Percentiles rank a stretch among this genome's conserved stretches.
Evolutionary conservation across 345 rosid species (phyloP).

Genomic region (Fremontodendron californicum): DNA sequence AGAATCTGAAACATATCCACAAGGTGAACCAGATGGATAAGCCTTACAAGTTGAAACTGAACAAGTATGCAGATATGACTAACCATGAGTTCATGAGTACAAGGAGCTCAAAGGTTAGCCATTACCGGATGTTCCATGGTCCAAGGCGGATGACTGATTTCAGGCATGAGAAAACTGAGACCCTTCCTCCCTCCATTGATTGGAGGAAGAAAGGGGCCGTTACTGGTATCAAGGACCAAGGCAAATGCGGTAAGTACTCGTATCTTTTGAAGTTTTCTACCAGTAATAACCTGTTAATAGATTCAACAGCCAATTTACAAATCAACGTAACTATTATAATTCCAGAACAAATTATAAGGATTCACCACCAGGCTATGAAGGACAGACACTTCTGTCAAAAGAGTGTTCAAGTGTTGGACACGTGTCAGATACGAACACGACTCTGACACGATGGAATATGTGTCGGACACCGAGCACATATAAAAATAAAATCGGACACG

Average conservation of each 20-base stretch:
- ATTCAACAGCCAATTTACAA: background rate
- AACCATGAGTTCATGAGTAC: slow-evolving; percentile 35
- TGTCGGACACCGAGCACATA: too few species aligned
- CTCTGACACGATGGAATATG: too few species aligned
- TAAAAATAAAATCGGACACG: too few species aligned
- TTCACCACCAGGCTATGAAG: background rate
- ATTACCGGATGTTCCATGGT: slow-evolving; percentile 31
- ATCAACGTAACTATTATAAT: background rate
- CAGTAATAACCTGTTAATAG: background rate
- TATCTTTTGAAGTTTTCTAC: background rate
- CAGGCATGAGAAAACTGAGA: slow-evolving; percentile 19
- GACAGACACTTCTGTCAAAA: too few species aligned
- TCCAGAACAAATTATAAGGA: background rate
- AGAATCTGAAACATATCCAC: slow-evolving; percentile 39
- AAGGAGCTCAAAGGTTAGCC: slow-evolving; percentile 38
- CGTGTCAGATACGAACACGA: too few species aligned
- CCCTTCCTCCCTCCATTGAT: slow-evolving; percentile 31
- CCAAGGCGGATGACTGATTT: slow-evolving; percentile 20
- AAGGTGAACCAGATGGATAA: slow-evolving; percentile 39
- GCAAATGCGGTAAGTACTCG: slow-evolving; percentile 29
- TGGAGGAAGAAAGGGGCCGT: slow-evolving; percentile 43
- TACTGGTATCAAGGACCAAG: slow-evolving; percentile 34
- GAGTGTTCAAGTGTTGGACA: too few species aligned
- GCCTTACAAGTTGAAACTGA: slow-evolving; percentile 38
- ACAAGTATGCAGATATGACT: slow-evolving; percentile 39